Conservation (phyloP, 805 yeast species). For the Kodamaea lidongshanica region DNA sequence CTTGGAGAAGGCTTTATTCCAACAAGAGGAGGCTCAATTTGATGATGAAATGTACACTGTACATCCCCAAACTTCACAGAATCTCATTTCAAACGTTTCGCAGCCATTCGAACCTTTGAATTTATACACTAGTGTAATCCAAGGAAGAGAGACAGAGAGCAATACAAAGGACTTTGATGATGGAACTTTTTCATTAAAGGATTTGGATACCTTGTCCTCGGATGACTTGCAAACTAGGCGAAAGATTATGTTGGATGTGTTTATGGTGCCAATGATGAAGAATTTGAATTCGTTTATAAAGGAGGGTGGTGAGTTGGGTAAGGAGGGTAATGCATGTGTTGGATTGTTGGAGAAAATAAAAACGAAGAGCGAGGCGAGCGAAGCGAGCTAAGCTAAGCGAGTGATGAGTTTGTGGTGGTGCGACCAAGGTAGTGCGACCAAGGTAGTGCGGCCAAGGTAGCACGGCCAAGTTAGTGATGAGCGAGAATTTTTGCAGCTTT, state of each 20-base stretch:
- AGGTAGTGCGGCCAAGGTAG: too few species aligned
- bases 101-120: conserved; percentile 62
- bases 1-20: conserved; percentile 38
- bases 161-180: conserved; percentile 15
- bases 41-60: conserved; percentile 13
- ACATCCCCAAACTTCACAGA: conserved; percentile 47
- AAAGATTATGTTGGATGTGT: conserved; percentile 48
- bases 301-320: conserved; percentile 72
- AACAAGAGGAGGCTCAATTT: conserved; percentile 15
- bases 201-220: conserved; percentile 43
- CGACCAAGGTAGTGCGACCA: not conserved
- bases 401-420: not conserved
- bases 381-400: not conserved
- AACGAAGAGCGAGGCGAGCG: not conserved
- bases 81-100: conserved; percentile 43
- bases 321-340: conserved; percentile 33
- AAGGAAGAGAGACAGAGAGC: conserved; percentile 8
- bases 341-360: conserved; percentile 10
- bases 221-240: conserved; percentile 58
- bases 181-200: conserved; percentile 24
- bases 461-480: too few species aligned
- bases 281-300: conserved; percentile 48
- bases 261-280: conserved; percentile 40
- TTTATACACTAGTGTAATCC: conserved; percentile 40
- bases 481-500: too few species aligned